phyloP scores from a whole-genome alignment of 2,329 filamentous ascomycete genomes.

The Colletotrichum brevisporum region DNA sequence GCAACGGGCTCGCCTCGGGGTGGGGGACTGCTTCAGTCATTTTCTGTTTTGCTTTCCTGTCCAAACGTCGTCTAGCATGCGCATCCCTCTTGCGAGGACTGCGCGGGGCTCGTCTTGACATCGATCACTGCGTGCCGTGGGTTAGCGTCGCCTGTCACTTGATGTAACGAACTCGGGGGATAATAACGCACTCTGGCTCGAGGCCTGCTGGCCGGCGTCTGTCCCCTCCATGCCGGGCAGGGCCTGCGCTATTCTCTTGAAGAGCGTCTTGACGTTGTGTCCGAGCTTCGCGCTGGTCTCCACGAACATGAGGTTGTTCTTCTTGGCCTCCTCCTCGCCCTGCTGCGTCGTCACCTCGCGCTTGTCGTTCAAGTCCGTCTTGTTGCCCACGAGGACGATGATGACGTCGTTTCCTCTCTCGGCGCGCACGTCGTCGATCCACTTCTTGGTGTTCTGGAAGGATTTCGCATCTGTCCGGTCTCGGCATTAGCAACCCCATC shows the following conservation, averaged over 20 bases:
- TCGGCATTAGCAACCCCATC: not conserved
- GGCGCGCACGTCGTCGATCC: slow-evolving; percentile 98
- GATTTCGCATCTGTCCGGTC: slow-evolving; percentile 82
- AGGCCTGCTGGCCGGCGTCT: slow-evolving; percentile 79
- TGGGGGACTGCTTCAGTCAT: slow-evolving; percentile 22
- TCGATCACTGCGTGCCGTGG: slow-evolving; percentile 80
- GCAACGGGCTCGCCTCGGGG: slow-evolving; percentile 41
- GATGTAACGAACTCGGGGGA: not conserved
- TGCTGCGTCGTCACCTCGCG: slow-evolving; percentile 96
- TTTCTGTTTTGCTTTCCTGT: not conserved
- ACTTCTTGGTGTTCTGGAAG: slow-evolving; percentile 99
- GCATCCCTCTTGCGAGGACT: slow-evolving; percentile 80
- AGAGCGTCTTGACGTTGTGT: slow-evolving; percentile 97
- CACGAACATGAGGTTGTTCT: slow-evolving; percentile 98
- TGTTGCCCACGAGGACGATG: slow-evolving; percentile 98
- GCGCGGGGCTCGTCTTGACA: slow-evolving; percentile 85
- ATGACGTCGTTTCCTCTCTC: slow-evolving; percentile 99
- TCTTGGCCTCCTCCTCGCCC: slow-evolving; percentile 98
- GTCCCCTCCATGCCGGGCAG: slow-evolving; percentile 97
- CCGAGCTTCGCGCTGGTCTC: slow-evolving; percentile 98
- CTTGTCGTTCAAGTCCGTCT: slow-evolving; percentile 99
- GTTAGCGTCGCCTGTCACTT: slow-evolving; percentile 30
- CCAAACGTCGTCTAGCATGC: slow-evolving; percentile 65
- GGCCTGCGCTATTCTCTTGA: slow-evolving; percentile 98
- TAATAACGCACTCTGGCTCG: slow-evolving; percentile 81